Evolutionary conservation across 495 filamentous ascomycete species (phyloP).

Genomic region (Pseudoneurospora amorphoporcata): DNA sequence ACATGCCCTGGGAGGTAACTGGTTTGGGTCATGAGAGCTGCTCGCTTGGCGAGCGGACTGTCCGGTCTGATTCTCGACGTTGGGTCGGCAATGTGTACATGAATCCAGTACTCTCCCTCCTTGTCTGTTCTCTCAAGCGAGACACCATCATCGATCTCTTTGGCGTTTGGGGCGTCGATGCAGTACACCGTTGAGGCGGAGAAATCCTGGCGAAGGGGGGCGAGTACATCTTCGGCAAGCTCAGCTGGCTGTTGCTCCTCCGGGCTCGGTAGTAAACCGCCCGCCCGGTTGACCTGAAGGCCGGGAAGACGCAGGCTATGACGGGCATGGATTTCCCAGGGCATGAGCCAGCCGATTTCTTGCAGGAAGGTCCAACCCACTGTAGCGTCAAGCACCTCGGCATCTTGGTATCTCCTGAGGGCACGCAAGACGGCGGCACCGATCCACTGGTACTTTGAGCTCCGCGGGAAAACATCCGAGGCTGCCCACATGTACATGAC

Average conservation of each 20-base stretch:
- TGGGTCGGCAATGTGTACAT: constrained; percentile 87
- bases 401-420: constrained; percentile 54
- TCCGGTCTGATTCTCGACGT: constrained; percentile 63
- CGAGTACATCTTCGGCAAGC: constrained; percentile 36
- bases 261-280: constrained; percentile 21
- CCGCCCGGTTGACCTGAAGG: constrained; percentile 32
- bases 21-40: constrained; percentile 50
- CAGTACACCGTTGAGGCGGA: constrained; percentile 63
- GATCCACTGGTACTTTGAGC: constrained; percentile 44
- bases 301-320: constrained; percentile 50
- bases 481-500: constrained; percentile 64
- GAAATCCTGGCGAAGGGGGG: constrained; percentile 59
- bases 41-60: constrained; percentile 50
- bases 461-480: constrained; percentile 35
- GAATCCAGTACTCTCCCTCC: constrained; percentile 65
- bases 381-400: constrained; percentile 37
- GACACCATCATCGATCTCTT: constrained; percentile 84
- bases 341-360: constrained; percentile 71
- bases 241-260: constrained; percentile 18
- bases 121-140: constrained; percentile 58
- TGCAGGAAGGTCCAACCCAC: constrained; percentile 66
- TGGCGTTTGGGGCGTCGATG: constrained; percentile 60
- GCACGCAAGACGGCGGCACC: constrained; percentile 65
- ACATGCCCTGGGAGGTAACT: constrained; percentile 67
- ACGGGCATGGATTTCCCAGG: constrained; percentile 67